Evolutionary conservation across 495 filamentous ascomycete species (phyloP), one percentile per base, ranked within the genome.

Genomic region (Hypoxylon fragiforme): DNA sequence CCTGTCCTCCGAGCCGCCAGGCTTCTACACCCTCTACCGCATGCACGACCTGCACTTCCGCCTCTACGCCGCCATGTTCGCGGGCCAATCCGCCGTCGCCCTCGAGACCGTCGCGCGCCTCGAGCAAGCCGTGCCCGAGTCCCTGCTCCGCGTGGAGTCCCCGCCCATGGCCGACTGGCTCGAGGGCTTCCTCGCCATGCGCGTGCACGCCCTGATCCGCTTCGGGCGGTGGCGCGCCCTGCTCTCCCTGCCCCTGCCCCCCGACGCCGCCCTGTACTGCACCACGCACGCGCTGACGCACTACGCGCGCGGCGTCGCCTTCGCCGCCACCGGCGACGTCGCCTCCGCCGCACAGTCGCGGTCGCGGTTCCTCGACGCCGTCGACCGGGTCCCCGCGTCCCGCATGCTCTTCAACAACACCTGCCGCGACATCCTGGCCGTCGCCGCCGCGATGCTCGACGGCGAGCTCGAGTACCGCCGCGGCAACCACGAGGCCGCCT

Each of bases 81-180:
- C 82, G 0, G 86, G 81, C 0, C 78, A 82, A 62, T 83, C 69
- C 1, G 50, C 70, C 14, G 71, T 82, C 12, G 79, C 85, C 0
- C 62, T 89, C 3, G 76, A 85, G 11, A 83, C 82, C 0, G 75
- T 77, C 0, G 41, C 57, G 0, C 60, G 70, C 19, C 68, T 87
- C 11, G 85, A 85, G 51, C 50, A 51, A 0, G 74, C 78, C 0
- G 68, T 89, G 12, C 74, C 85, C 0, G 84, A 86, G 26, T 69
- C 74, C 0, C 54, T 89, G n/a, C 72, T 88, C 0, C 77, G 80
- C 1, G 68, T 85, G 15, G 60, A 80, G 55, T 84, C 81, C 0
- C 85, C 86, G 5, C 85, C 85, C 0, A 83, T 89, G 81, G 85
- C 85, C 0, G 83, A 88, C 59, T 89, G 85, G 85, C 65, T 89